Conservation (phyloP, 352 stramenopile species). For the Globisporangium nagaii region DNA sequence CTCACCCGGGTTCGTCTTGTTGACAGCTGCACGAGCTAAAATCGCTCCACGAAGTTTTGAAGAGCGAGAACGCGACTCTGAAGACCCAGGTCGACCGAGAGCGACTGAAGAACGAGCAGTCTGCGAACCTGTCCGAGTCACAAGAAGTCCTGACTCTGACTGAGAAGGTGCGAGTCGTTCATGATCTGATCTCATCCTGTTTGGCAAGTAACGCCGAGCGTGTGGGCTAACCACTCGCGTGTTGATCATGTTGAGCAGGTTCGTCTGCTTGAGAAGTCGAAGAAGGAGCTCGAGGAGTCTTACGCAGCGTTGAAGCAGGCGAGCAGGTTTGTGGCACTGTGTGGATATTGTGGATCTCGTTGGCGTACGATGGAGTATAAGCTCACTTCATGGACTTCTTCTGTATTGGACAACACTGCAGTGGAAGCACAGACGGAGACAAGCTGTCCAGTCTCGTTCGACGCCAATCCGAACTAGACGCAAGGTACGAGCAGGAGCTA, state of each 20-base stretch:
- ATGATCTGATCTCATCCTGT: not conserved
- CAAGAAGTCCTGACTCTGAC: constrained; percentile 27
- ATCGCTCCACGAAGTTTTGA: constrained; percentile 35
- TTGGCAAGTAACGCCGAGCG: not conserved
- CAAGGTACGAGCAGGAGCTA: constrained; percentile 26
- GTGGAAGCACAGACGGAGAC: constrained; percentile 28
- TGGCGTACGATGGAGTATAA: too few relatives aligned
- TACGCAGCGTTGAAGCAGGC: constrained; percentile 30
- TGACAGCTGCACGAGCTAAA: constrained; percentile 68
- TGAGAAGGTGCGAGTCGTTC: constrained; percentile 25
- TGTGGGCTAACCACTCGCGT: too few relatives aligned
- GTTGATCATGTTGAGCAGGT: constrained; percentile 11
- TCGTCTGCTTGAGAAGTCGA: constrained; percentile 29
- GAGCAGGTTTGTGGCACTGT: constrained; percentile 18
- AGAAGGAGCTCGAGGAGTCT: constrained; percentile 25
- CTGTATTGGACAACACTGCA: too few relatives aligned
- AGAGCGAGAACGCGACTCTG: constrained; percentile 40
- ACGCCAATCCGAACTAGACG: constrained; percentile 28
- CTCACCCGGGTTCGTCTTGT: not conserved
- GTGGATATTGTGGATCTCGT: not conserved
- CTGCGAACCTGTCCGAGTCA: constrained; percentile 21
- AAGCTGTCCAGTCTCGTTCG: constrained; percentile 23
- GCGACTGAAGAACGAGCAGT: constrained; percentile 23
- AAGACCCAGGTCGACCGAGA: constrained; percentile 43
- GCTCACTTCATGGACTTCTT: too few relatives aligned